These are phyloP conservation scores for Trichoderma hamatum DNA, from an alignment of 2,329 filamentous ascomycete genomes.

Conservation along the genomic window DNA sequence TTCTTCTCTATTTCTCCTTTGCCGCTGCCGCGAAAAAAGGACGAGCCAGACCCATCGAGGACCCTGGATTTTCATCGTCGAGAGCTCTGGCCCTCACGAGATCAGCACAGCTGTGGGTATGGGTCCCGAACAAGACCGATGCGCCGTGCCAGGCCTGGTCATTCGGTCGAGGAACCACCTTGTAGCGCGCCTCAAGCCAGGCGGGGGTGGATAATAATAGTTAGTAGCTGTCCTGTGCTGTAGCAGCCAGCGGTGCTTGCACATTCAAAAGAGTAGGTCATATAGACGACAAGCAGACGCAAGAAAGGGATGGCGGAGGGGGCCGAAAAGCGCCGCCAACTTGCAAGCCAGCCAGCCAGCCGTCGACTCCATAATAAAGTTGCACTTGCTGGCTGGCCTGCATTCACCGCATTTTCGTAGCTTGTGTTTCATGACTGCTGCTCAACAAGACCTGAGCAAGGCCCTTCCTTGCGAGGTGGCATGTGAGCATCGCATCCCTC, in stretches of 20 bases:
- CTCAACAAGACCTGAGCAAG: constrained; percentile 10
- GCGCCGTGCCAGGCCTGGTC: constrained; percentile 21
- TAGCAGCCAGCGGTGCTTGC: not conserved
- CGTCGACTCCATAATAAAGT: not conserved
- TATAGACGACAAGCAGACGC: not conserved
- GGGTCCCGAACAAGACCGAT: constrained; percentile 18
- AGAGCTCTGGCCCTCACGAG: constrained; percentile 23
- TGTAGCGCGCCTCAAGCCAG: constrained; percentile 17
- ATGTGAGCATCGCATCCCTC: constrained; percentile 26
- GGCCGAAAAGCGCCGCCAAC: constrained; percentile 12
- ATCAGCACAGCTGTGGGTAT: constrained; percentile 24
- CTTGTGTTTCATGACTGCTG: constrained; percentile 3
- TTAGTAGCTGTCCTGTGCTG: not conserved
- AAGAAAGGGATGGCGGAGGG: constrained; percentile 7
- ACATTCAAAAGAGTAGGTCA: not conserved
- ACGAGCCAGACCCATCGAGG: not conserved
- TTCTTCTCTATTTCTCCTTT: not conserved
- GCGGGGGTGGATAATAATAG: constrained; percentile 17
- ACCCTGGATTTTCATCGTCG: constrained; percentile 19
- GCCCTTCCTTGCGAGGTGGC: constrained; percentile 25
- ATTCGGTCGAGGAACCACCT: constrained; percentile 19
- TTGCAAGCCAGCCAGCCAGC: not conserved
- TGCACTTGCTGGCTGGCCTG: constrained; percentile 5
- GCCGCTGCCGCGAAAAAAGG: not conserved
- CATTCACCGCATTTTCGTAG: constrained; percentile 28